Conservation (phyloP, 1,284 basidiomycete genomes). For the Pholiota adiposa region DNA sequence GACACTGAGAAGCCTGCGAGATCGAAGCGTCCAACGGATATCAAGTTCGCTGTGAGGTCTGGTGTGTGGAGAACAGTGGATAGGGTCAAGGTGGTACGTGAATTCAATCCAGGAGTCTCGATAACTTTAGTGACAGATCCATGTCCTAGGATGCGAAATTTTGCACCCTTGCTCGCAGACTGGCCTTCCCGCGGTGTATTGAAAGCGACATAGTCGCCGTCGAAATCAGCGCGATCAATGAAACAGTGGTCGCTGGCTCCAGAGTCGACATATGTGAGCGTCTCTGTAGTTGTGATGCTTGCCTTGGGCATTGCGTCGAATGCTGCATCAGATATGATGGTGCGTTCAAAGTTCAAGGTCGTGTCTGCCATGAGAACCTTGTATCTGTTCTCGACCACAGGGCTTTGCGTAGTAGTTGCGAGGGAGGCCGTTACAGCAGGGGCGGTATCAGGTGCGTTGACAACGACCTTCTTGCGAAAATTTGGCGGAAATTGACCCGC, state of each 20-base stretch:
- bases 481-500: constrained; percentile 27
- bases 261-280: constrained; percentile 20
- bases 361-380: not conserved
- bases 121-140: constrained; percentile 23
- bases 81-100: constrained; percentile 22
- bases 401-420: not conserved
- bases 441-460: not conserved
- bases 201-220: constrained; percentile 9
- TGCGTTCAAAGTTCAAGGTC: not conserved
- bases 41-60: constrained; percentile 22
- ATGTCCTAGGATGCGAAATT: constrained; percentile 23
- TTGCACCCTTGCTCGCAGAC: constrained; percentile 15
- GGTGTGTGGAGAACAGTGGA: constrained; percentile 23
- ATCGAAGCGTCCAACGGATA: constrained; percentile 22
- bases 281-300: not conserved
- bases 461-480: constrained; percentile 2
- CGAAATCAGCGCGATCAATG: constrained; percentile 18
- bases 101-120: not conserved
- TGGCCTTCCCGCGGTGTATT: constrained; percentile 6
- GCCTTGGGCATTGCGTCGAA: not conserved
- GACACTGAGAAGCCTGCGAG: not conserved
- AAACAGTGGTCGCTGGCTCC: constrained; percentile 29
- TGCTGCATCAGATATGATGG: not conserved
- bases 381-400: not conserved
- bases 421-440: not conserved